These are phyloP conservation scores for Pichia sp. DNA, from an alignment of 1,139 yeast genomes.

Conservation along the genomic window DNA sequence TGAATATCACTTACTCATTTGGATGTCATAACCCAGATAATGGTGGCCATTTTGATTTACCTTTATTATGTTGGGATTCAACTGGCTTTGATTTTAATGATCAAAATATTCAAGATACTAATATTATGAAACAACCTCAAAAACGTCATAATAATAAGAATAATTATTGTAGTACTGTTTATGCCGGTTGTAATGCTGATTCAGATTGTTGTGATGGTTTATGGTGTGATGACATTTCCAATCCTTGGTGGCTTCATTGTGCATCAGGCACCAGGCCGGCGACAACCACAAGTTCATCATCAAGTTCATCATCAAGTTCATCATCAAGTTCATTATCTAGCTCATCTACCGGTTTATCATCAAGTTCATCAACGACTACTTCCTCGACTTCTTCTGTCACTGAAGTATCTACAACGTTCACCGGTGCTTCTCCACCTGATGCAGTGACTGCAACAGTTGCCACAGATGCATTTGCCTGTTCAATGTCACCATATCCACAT, in stretches of 20 bases:
- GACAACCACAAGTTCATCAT: background rate
- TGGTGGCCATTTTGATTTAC: conserved; percentile 24
- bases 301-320: background rate
- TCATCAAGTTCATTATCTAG: background rate
- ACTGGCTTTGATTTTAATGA: too few relatives aligned
- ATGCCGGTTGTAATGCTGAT: background rate
- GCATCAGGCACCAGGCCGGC: background rate
- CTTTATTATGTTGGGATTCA: conserved; percentile 25
- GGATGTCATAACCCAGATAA: conserved; percentile 21
- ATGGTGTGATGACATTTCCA: background rate
- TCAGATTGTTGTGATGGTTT: background rate
- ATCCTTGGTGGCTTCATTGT: background rate
- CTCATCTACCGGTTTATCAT: background rate
- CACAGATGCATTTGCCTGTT: conserved; percentile 6
- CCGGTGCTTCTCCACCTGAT: background rate
- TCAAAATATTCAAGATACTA: too few relatives aligned
- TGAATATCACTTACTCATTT: conserved; percentile 22
- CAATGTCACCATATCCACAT: conserved; percentile 3
- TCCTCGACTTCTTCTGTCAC: background rate
- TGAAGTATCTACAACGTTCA: background rate
- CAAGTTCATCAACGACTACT: background rate
- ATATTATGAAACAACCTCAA: background rate
- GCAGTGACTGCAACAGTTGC: conserved; percentile 1
- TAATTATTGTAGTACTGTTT: background rate
- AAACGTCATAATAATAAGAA: background rate